Percentiles rank a stretch among this genome's conserved stretches.
These are phyloP conservation scores for Hemerocallis citrina DNA, from an alignment of 106 monocot genomes.

Conservation along the genomic window DNA sequence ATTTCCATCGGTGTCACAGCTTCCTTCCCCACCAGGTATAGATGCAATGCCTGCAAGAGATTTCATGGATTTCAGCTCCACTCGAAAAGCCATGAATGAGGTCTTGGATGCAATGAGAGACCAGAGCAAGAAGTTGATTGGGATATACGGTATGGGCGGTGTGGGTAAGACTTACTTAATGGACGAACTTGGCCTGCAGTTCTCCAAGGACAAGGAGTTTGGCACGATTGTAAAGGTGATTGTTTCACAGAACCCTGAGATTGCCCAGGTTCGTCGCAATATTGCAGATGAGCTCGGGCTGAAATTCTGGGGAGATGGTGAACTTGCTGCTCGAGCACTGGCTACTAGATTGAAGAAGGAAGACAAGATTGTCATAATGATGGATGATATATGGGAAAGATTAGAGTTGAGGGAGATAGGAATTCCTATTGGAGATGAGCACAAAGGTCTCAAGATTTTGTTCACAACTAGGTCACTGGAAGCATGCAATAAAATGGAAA, in stretches of 20 bases:
- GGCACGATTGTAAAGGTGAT: constrained; percentile 15
- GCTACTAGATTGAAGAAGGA: constrained; percentile 16
- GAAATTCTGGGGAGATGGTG: neutral
- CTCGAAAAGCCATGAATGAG: constrained; percentile 1
- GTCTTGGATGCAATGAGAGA: constrained; percentile 16
- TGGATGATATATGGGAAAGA: constrained; percentile 41
- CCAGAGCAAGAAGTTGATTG: constrained; percentile 11
- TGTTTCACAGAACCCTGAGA: constrained; percentile 23
- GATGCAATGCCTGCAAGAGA: constrained; percentile 12
- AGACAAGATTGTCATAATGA: constrained; percentile 26
- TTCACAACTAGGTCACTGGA: constrained; percentile 9
- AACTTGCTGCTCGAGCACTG: constrained; percentile 1
- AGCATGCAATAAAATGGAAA: constrained; percentile 14
- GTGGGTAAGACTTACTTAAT: constrained; percentile 22
- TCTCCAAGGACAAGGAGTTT: constrained; percentile 13
- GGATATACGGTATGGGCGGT: constrained; percentile 19
- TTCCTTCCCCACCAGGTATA: neutral
- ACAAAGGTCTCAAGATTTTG: constrained; percentile 14
- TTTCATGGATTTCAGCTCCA: constrained; percentile 16
- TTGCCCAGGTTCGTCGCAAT: constrained; percentile 4
- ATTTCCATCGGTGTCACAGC: neutral
- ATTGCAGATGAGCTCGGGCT: constrained; percentile 21
- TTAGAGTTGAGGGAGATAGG: constrained; percentile 9
- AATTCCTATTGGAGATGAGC: constrained; percentile 14
- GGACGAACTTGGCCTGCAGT: constrained; percentile 9